Percentiles rank a stretch among this genome's conserved stretches.
phyloP scores from a whole-genome alignment of 495 filamentous ascomycete species.

The Xylaria grammica region DNA sequence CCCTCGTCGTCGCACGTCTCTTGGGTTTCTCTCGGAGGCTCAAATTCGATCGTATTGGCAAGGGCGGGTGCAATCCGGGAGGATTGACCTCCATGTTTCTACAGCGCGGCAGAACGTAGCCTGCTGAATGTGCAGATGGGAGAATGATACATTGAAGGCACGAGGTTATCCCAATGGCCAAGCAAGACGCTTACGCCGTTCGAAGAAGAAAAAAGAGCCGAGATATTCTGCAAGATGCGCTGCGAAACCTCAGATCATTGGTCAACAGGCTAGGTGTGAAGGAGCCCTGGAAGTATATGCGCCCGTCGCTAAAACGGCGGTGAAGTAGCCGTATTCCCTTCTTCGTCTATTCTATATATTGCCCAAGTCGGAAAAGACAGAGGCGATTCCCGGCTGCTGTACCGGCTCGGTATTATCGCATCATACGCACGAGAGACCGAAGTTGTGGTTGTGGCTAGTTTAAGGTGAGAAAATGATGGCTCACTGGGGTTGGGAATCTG shows the following conservation, averaged over 20 bases:
- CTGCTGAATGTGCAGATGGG: constrained; percentile 28
- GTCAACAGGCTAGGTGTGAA: constrained; percentile 7
- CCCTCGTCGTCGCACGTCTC: constrained; percentile 23
- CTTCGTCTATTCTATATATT: neutral
- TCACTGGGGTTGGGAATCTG: constrained; percentile 9
- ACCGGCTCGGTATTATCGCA: constrained; percentile 15
- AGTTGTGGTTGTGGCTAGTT: constrained; percentile 10
- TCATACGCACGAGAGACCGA: constrained; percentile 11
- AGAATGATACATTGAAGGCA: constrained; percentile 38
- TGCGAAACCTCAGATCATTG: constrained; percentile 6
- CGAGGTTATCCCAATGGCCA: constrained; percentile 12
- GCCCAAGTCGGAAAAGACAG: neutral
- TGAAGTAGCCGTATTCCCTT: neutral
- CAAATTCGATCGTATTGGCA: constrained; percentile 31
- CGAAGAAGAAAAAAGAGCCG: neutral
- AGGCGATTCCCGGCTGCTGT: constrained; percentile 9
- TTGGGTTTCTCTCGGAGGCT: constrained; percentile 29
- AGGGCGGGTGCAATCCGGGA: constrained; percentile 27
- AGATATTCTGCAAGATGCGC: neutral
- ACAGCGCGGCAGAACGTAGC: constrained; percentile 37
- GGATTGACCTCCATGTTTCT: constrained; percentile 39
- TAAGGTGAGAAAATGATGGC: constrained; percentile 13
- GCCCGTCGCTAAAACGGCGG: neutral
- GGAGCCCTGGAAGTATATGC: constrained; percentile 11
- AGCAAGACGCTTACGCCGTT: constrained; percentile 4